Conservation (phyloP, 2,329 filamentous ascomycete genomes). For the Phyllosticta paracitricarpa region DNA sequence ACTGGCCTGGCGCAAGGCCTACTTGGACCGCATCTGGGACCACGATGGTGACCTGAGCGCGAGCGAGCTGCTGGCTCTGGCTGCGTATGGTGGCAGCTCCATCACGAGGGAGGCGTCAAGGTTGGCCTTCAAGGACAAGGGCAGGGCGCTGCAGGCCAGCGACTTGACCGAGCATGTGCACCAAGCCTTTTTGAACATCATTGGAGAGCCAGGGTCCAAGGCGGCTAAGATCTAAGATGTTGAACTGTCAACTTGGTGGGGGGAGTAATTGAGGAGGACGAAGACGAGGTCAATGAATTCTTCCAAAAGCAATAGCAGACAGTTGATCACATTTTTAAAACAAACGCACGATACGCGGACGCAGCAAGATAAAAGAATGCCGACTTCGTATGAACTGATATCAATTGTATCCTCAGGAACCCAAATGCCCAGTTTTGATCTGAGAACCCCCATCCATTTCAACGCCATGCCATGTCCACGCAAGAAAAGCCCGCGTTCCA, state of each 20-base stretch:
- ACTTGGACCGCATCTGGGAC: conserved; percentile 73
- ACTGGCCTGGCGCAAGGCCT: conserved; percentile 78
- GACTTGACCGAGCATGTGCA: conserved; percentile 90
- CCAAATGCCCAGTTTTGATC: not conserved
- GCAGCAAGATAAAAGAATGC: not conserved
- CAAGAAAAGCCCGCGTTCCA: not conserved
- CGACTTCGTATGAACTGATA: not conserved
- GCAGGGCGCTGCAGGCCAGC: conserved; percentile 80
- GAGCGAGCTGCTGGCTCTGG: conserved; percentile 57
- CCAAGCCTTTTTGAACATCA: conserved; percentile 64
- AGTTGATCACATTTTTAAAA: not conserved
- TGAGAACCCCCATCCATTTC: not conserved
- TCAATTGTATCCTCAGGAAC: not conserved
- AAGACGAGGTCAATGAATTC: not conserved
- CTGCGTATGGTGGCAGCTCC: conserved; percentile 75
- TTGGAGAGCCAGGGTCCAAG: conserved; percentile 50
- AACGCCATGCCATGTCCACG: not conserved
- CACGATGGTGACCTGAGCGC: conserved; percentile 44
- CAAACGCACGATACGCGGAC: not conserved
- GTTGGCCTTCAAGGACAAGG: conserved; percentile 74
- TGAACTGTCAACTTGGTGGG: not conserved
- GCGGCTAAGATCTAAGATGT: not conserved
- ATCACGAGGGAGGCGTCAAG: conserved; percentile 87
- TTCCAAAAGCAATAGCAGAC: not conserved
- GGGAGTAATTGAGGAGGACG: not conserved